Conservation (phyloP, 2,329 filamentous ascomycete species). For the Parascedosporium putredinis region DNA sequence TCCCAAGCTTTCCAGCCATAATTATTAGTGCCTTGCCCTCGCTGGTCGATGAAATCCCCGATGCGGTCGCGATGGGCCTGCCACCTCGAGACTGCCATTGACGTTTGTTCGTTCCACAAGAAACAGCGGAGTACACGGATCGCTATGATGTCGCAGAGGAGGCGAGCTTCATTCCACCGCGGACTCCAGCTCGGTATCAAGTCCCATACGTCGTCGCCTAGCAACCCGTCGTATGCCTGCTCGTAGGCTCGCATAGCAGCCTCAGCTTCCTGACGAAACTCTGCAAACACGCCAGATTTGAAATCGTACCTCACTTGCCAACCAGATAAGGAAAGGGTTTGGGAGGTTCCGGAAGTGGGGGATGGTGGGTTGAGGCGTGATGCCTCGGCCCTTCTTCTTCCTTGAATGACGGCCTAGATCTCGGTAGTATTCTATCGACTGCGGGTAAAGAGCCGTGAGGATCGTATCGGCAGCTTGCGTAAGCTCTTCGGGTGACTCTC, state of each 20-base stretch:
- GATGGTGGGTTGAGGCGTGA: constrained; percentile 68
- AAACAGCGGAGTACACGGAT: constrained; percentile 75
- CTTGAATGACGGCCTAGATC: constrained; percentile 87
- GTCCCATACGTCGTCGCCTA: constrained; percentile 77
- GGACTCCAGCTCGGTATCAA: constrained; percentile 83
- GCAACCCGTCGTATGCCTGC: constrained; percentile 72
- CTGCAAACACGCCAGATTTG: constrained; percentile 81
- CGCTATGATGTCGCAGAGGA: constrained; percentile 71
- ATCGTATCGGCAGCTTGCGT: constrained; percentile 64
- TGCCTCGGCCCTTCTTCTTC: constrained; percentile 73
- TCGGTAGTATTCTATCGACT: constrained; percentile 80
- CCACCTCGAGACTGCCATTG: constrained; percentile 72
- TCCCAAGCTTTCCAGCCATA: constrained; percentile 97
- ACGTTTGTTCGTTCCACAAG: constrained; percentile 70
- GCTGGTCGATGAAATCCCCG: constrained; percentile 66
- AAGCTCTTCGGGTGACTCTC: constrained; percentile 60
- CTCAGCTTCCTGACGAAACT: constrained; percentile 90
- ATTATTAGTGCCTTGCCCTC: constrained; percentile 74
- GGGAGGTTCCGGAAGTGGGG: constrained; percentile 77
- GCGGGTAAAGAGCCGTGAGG: constrained; percentile 60
- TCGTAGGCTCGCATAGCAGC: constrained; percentile 77
- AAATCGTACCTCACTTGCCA: constrained; percentile 96
- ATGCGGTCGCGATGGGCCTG: constrained; percentile 64
- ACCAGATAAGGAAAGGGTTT: constrained; percentile 71
- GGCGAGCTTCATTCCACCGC: constrained; percentile 85